A percentile compares a stretch with the other conserved stretches of the same genome.
These are phyloP conservation scores for Annulohypoxylon truncatum DNA, from an alignment of 2,329 filamentous ascomycete species.

Conservation along the genomic window DNA sequence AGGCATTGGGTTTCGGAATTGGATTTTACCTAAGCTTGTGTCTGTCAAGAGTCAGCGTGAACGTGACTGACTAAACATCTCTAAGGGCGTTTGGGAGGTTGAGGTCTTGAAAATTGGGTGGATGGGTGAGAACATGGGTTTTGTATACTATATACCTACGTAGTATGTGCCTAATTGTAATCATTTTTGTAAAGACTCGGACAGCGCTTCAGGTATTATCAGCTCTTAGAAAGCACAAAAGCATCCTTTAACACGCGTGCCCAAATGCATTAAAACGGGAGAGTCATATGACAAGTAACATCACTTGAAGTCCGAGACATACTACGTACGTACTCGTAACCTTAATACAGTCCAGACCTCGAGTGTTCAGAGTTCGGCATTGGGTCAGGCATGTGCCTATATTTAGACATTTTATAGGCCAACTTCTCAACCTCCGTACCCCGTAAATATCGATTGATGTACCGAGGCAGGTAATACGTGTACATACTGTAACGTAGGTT, in stretches of 20 bases:
- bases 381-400: constrained; percentile 24
- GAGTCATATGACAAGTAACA: not conserved
- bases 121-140: not conserved
- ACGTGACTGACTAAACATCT: not conserved
- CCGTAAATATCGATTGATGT: not conserved
- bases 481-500: constrained; percentile 5
- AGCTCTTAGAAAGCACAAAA: not conserved
- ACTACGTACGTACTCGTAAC: not conserved
- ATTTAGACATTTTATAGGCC: constrained; percentile 21
- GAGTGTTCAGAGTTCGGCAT: constrained; percentile 8
- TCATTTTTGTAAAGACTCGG: not conserved
- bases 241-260: not conserved
- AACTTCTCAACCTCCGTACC: not conserved
- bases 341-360: constrained; percentile 14
- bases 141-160: not conserved
- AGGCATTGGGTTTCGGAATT: constrained; percentile 1
- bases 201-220: not conserved
- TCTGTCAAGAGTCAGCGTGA: not conserved
- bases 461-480: not conserved
- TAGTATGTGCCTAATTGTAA: not conserved
- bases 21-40: constrained; percentile 9
- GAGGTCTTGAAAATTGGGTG: not conserved
- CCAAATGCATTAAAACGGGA: not conserved
- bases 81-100: not conserved
- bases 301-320: constrained; percentile 8